phyloP scores from a whole-genome alignment of 208 protist species.

The Lotmaria passim region DNA sequence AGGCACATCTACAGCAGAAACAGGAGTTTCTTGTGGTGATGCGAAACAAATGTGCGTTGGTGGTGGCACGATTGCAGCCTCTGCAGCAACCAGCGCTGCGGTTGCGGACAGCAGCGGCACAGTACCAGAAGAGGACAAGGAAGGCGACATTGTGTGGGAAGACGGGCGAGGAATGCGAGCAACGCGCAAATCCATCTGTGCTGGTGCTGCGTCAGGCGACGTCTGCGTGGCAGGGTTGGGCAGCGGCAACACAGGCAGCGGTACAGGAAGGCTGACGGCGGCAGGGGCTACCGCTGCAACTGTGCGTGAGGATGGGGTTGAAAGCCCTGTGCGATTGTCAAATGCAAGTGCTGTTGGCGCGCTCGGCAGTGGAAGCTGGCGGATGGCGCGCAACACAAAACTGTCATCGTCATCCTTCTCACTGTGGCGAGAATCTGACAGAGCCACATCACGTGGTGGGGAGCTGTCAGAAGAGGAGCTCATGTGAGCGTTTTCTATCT shows the following conservation, averaged over 20 bases:
- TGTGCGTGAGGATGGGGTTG: background rate
- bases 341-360: background rate
- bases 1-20: background rate
- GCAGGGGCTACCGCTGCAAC: background rate
- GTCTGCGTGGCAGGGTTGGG: background rate
- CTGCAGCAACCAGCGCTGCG: background rate
- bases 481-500: no score
- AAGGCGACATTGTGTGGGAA: background rate
- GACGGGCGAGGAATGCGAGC: conserved; percentile 1
- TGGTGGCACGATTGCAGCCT: no score
- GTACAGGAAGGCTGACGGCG: background rate
- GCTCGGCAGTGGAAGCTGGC: conserved; percentile 12
- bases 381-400: conserved; percentile 8
- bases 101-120: background rate
- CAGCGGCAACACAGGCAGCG: background rate
- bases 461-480: conserved; percentile 5
- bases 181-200: background rate
- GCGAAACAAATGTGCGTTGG: no score
- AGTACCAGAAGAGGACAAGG: background rate
- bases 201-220: background rate
- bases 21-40: no score
- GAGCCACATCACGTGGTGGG: background rate
- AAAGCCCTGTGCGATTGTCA: background rate
- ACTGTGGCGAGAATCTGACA: background rate
- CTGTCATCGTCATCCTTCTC: conserved; percentile 1